Evolutionary conservation across 2,329 filamentous ascomycete genomes (phyloP), one percentile per base, ranked within the genome.

Genomic region (Botrytis cinerea): DNA sequence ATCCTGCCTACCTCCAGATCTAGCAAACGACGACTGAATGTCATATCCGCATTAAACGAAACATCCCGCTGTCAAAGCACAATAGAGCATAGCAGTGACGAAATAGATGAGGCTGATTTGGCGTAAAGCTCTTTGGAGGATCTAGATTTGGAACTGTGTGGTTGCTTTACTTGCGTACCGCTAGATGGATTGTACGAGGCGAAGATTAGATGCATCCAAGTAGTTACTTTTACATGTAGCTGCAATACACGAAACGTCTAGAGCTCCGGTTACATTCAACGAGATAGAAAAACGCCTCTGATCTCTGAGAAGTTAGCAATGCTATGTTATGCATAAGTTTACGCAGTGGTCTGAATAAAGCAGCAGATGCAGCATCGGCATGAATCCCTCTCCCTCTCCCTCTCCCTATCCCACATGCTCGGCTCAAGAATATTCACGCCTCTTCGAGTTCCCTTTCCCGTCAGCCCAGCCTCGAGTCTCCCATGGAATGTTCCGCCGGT

Each of bases 1-100:
- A 63, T 66, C 43, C 16, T 25, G 5, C 43, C 62, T 28, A 28
- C 28, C 32, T 66, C 62, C 16, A 66, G 28, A 25, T 48, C 45
- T 35, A 3, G 2, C n/a, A 10, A 66, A 22, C 62, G 10, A 35
- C 14, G 32, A 66, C 45, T n/a, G 32, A 38, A 38, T 43, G 43
- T 25, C 32, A 48, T 66, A 25, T 48, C 62, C 43, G 12, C 28
- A n/a, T 35, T 48, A 35, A 18, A 66, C 43, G 45, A 51, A 38
- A 51, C 63, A 48, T 66, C 20, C 63, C 63, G 63, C 63, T 51
- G 63, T 51, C 63, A 66, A 38, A 48, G 43, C 40, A 64, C 18
- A 25, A 38, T 66, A 51, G 9, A 48, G 62, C 28, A 66, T n/a
- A n/a, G 32, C 6, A 51, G 22, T 51, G 45, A 18, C 63, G 28